Conservation (phyloP, 805 yeast genomes). For the Saturnispora silvae region DNA sequence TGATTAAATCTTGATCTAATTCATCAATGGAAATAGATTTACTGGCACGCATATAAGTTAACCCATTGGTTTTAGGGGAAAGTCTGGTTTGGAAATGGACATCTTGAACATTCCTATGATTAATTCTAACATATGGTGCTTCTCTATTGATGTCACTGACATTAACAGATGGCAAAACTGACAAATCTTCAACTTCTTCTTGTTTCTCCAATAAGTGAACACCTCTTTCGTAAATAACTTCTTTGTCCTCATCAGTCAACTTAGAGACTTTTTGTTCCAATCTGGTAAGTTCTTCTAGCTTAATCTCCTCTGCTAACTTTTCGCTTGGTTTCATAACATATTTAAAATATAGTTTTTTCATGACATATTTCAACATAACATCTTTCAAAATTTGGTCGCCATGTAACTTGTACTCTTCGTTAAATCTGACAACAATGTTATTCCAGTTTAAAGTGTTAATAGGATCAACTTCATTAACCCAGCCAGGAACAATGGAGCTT, state of each 20-base stretch:
- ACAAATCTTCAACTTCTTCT: constrained; percentile 57
- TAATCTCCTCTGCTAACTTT: constrained; percentile 39
- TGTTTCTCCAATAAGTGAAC: constrained; percentile 51
- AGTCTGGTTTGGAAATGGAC: constrained; percentile 21
- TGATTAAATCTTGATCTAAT: constrained; percentile 52
- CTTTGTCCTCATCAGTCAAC: constrained; percentile 46
- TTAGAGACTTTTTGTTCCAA: constrained; percentile 32
- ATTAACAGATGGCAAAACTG: constrained; percentile 69
- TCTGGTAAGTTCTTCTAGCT: constrained; percentile 46
- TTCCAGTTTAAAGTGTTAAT: constrained; percentile 59
- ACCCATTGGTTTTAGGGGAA: constrained; percentile 54
- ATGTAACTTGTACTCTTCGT: constrained; percentile 40
- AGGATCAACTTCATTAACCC: constrained; percentile 79
- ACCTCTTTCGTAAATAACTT: constrained; percentile 51
- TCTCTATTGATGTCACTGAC: constrained; percentile 60
- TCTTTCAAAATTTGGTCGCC: constrained; percentile 53
- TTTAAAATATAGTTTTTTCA: constrained; percentile 48
- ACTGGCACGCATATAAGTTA: constrained; percentile 64
- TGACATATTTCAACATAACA: constrained; percentile 42
- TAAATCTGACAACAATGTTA: constrained; percentile 46
- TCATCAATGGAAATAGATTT: constrained; percentile 40
- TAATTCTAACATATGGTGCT: constrained; percentile 32
- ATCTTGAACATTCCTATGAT: constrained; percentile 18
- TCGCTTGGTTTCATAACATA: constrained; percentile 70
- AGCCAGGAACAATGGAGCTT: constrained; percentile 66